These are phyloP conservation scores for Kwoniella newhampshirensis DNA, from an alignment of 768 basidiomycete species.

Conservation along the genomic window DNA sequence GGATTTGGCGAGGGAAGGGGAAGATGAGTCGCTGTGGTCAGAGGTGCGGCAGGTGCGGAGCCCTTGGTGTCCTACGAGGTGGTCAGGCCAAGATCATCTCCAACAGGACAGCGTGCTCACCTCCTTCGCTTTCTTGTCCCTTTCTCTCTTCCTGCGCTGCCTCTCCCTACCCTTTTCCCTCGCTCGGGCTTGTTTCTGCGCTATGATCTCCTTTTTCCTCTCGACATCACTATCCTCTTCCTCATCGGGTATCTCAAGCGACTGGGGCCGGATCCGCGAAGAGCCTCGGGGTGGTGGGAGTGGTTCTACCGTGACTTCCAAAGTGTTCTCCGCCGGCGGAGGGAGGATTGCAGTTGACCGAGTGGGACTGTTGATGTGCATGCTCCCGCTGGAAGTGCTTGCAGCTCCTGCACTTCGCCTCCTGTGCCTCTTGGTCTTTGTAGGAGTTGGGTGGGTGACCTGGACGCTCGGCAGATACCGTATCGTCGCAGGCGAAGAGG, in stretches of 20 bases:
- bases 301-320: constrained; percentile 11
- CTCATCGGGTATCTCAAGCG: background rate
- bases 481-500: background rate
- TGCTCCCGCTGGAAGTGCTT: constrained; percentile 1
- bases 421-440: constrained; percentile 20
- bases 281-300: background rate
- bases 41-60: background rate
- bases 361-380: background rate
- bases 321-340: constrained; percentile 3
- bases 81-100: too few relatives aligned
- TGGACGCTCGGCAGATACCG: constrained; percentile 17
- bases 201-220: constrained; percentile 9
- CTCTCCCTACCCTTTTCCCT: constrained; percentile 43
- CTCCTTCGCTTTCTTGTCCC: constrained; percentile 31
- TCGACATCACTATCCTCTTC: constrained; percentile 30
- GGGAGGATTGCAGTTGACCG: constrained; percentile 4
- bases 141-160: constrained; percentile 43
- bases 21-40: constrained; percentile 18
- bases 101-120: constrained; percentile 14
- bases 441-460: constrained; percentile 28
- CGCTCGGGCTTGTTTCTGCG: constrained; percentile 26
- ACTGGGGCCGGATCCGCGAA: background rate
- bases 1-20: constrained; percentile 19
- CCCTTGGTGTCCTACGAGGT: too few relatives aligned
- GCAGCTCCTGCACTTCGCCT: constrained; percentile 5